Conservation (phyloP, 2,329 filamentous ascomycete species). For the Bipolaris bicolor region DNA sequence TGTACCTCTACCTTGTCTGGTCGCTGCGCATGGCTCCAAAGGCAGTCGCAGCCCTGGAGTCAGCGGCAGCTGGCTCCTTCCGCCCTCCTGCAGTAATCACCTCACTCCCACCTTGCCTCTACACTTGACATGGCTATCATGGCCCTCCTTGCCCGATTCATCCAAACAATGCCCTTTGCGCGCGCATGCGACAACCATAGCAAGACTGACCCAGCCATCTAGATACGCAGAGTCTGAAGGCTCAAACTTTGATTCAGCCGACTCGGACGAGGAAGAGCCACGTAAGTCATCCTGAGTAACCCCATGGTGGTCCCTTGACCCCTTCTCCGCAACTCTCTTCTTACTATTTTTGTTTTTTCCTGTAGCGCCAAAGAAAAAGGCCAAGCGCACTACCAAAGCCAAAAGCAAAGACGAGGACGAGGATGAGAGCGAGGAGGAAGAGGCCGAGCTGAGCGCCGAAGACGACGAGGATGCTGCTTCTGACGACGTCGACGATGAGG, state of each 20-base stretch:
- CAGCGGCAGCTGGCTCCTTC: neutral
- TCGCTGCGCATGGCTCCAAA: constrained; percentile 18
- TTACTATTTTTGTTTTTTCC: neutral
- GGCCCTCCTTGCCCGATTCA: neutral
- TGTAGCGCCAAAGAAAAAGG: constrained; percentile 46
- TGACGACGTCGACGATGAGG: constrained; percentile 42
- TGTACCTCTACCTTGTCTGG: constrained; percentile 19
- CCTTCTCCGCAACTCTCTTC: constrained; percentile 2
- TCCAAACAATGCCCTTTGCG: neutral
- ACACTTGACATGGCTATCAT: neutral
- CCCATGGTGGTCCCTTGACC: neutral
- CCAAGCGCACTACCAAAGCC: constrained; percentile 39
- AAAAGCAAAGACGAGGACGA: constrained; percentile 40
- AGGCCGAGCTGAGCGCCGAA: constrained; percentile 26
- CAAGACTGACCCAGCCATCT: constrained; percentile 26
- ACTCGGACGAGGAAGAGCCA: constrained; percentile 45
- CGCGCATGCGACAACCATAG: neutral
- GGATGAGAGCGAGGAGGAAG: constrained; percentile 39
- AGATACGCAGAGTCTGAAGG: constrained; percentile 49
- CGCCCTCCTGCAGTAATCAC: neutral
- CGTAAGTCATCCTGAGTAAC: constrained; percentile 31
- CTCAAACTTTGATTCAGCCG: constrained; percentile 47
- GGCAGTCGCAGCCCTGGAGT: constrained; percentile 23
- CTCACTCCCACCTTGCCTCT: neutral
- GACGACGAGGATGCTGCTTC: constrained; percentile 12